These are phyloP conservation scores for Blastobotrys capitulatus DNA, from an alignment of 1,139 yeast genomes.

Conservation along the genomic window DNA sequence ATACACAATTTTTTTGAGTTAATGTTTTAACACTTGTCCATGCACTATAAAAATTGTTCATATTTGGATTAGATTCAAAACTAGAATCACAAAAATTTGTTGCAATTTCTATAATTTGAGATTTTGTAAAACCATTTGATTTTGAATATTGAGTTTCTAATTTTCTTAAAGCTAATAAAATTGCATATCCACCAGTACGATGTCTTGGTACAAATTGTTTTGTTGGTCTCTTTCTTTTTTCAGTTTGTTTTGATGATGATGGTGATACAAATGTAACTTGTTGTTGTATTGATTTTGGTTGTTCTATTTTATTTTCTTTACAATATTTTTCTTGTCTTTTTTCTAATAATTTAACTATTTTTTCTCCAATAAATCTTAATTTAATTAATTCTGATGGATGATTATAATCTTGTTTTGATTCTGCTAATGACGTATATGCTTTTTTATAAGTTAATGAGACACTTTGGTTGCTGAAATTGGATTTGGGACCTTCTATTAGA, in stretches of 20 bases:
- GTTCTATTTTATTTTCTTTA: conserved; percentile 35
- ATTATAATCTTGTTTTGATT: conserved; percentile 39
- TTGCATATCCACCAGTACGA: conserved; percentile 85
- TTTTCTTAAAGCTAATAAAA: conserved; percentile 57
- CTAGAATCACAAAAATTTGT: conserved; percentile 59
- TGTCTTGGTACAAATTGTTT: conserved; percentile 66
- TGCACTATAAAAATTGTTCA: conserved; percentile 59
- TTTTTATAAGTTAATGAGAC: conserved; percentile 36
- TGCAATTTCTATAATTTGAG: conserved; percentile 53
- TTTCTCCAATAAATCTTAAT: conserved; percentile 59
- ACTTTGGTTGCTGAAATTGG: conserved; percentile 34
- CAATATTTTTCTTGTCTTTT: conserved; percentile 44
- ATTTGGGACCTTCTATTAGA: conserved; percentile 41
- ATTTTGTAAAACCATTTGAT: conserved; percentile 52
- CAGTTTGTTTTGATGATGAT: conserved; percentile 3
- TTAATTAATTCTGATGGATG: conserved; percentile 49
- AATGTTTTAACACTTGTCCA: conserved; percentile 72
- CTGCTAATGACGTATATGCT: conserved; percentile 45
- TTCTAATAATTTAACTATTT: conserved; percentile 46
- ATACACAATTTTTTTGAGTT: conserved; percentile 49
- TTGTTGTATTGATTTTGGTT: conserved; percentile 34
- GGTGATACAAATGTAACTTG: conserved; percentile 11
- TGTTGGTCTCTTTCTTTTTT: conserved; percentile 28
- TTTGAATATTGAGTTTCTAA: conserved; percentile 38
- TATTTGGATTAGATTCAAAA: conserved; percentile 56